phyloP scores from a whole-genome alignment of 2,329 filamentous ascomycete genomes.

The Fusarium chlamydosporum region DNA sequence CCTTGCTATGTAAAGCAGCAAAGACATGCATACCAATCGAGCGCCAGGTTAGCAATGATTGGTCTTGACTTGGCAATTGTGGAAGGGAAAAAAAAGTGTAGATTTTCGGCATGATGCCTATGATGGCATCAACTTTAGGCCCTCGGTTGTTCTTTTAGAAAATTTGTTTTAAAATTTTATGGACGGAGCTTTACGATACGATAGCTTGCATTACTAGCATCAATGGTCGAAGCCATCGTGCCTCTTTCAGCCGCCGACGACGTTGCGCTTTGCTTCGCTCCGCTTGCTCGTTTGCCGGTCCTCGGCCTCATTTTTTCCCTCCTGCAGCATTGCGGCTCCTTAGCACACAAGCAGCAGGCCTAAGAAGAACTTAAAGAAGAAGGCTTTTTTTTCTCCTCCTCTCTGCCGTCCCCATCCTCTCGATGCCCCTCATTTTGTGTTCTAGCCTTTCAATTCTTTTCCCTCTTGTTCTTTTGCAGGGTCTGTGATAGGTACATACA shows the following conservation, averaged over 20 bases:
- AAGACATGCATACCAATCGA: not conserved
- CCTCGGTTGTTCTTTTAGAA: not conserved
- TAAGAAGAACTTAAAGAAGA: constrained; percentile 10
- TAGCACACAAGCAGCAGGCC: constrained; percentile 21
- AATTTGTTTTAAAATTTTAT: constrained; percentile 2
- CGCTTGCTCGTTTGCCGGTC: constrained; percentile 4
- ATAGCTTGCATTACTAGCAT: constrained; percentile 4
- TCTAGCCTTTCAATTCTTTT: constrained; percentile 18
- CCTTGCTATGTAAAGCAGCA: not conserved
- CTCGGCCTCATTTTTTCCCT: constrained; percentile 32
- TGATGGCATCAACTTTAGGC: not conserved
- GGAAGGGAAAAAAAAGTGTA: not conserved
- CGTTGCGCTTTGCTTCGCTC: constrained; percentile 1
- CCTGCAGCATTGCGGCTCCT: constrained; percentile 20
- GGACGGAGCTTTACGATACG: not conserved
- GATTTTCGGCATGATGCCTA: not conserved
- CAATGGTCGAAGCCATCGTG: not conserved
- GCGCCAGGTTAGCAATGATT: not conserved
- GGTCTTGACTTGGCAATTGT: not conserved
- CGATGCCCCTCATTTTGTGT: constrained; percentile 6
- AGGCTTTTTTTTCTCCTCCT: constrained; percentile 23
- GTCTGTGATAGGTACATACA: constrained; percentile 37
- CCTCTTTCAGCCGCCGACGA: constrained; percentile 8
- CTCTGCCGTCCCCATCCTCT: constrained; percentile 1
- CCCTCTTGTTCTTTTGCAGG: constrained; percentile 21